Evolutionary conservation across 2,329 filamentous ascomycete species (phyloP).

Genomic region (Arachnomyces sp.): DNA sequence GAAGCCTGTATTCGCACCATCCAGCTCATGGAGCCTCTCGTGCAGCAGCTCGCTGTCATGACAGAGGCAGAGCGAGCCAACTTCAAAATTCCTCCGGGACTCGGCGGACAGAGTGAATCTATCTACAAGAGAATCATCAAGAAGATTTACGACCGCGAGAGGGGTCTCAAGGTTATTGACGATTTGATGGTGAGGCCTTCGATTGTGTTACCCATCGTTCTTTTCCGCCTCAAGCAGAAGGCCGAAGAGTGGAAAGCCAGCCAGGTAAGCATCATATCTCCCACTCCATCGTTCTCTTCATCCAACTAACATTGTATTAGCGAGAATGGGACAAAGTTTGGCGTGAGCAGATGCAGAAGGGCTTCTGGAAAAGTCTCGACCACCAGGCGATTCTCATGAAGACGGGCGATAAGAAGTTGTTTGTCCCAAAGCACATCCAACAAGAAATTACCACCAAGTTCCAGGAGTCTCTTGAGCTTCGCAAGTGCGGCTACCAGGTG

Average conservation of each 20-base stretch:
- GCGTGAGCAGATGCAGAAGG: constrained; percentile 88
- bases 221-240: constrained; percentile 88
- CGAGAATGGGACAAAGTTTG: constrained; percentile 99
- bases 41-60: constrained; percentile 80
- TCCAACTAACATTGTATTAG: constrained; percentile 27
- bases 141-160: constrained; percentile 87
- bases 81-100: constrained; percentile 73
- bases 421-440: constrained; percentile 82
- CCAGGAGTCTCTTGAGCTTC: constrained; percentile 75
- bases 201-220: constrained; percentile 77
- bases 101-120: constrained; percentile 88
- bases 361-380: constrained; percentile 93
- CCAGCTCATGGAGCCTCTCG: constrained; percentile 88
- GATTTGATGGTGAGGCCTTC: constrained; percentile 80
- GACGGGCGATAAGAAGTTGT: constrained; percentile 80
- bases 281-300: constrained; percentile 2
- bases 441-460: constrained; percentile 87
- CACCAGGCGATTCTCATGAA: constrained; percentile 92
- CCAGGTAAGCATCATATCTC: constrained; percentile 42
- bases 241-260: constrained; percentile 97
- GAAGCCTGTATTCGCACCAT: constrained; percentile 93
- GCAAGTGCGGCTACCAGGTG: constrained; percentile 53
- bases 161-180: constrained; percentile 74
- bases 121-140: constrained; percentile 97
- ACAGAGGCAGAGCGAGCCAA: constrained; percentile 60